Evolutionary conservation across 2,329 filamentous ascomycete species (phyloP).

Genomic region (Alternaria alternata): DNA sequence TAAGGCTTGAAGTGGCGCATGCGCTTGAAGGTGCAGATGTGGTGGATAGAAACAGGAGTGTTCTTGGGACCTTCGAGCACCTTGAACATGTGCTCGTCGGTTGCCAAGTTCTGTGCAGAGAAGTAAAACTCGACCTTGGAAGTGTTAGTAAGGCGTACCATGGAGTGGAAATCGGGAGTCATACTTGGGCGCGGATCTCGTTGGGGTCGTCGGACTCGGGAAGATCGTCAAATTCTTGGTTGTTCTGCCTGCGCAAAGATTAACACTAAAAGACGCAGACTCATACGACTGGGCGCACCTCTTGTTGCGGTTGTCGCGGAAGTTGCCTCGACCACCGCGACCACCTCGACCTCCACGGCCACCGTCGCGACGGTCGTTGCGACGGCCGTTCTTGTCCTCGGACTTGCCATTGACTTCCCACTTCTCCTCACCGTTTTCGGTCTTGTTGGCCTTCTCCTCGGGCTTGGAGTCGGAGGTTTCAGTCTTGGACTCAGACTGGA

Average conservation of each 20-base stretch:
- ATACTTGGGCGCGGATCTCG: constrained; percentile 84
- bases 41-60: constrained; percentile 78
- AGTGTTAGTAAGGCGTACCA: constrained; percentile 24
- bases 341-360: constrained; percentile 23
- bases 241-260: constrained; percentile 33
- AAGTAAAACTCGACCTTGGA: constrained; percentile 93
- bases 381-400: constrained; percentile 21
- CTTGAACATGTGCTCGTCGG: constrained; percentile 86
- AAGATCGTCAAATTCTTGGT: constrained; percentile 55
- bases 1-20: constrained; percentile 96
- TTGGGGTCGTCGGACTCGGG: constrained; percentile 78
- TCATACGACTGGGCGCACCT: constrained; percentile 14
- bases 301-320: constrained; percentile 28
- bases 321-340: constrained; percentile 27
- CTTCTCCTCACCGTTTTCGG: constrained; percentile 26
- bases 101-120: constrained; percentile 86
- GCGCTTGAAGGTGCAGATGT: constrained; percentile 87
- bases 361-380: constrained; percentile 18
- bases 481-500: constrained; percentile 21
- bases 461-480: constrained; percentile 18
- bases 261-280: neutral
- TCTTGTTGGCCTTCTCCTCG: constrained; percentile 6
- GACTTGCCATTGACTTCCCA: constrained; percentile 28
- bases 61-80: constrained; percentile 81
- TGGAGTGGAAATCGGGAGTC: constrained; percentile 14